Evolutionary conservation across 148 eudicot genomes (phyloP), one percentile per base, ranked within the genome.

Genomic region (Persicaria tinctoria): DNA sequence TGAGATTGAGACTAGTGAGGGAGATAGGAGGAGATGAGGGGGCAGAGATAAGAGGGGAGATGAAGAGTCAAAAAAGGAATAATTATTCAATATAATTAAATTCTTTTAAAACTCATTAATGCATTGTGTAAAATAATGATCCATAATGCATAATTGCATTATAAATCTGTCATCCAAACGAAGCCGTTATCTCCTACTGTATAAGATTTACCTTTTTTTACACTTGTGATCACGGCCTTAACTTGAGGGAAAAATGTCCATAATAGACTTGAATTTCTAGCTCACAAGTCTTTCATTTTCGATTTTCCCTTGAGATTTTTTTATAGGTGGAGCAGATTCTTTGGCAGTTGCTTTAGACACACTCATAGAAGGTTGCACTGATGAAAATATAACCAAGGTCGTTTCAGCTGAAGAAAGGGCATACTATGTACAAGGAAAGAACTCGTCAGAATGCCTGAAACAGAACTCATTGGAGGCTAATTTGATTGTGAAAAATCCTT

Each of bases 311-410:
- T 76, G 75, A 38, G 63, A 57, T 20, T 57, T 57, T 57, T 17
- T 8, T 57, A 72, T 78, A 87, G 91, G 87, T 44, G 82, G 82
- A 56, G 86, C 76, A 79, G 75, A 82, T 80, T 80, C 74, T 75
- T 77, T 87, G 76, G 83, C 83, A 51, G 75, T 79, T 66, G 81
- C 81, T 75, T 14, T 88, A 59, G 83, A 88, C 48, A 78, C 86
- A 73, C 46, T 88, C 9, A 12, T 86, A 51, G 86, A 88, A 77
- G 78, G 76, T 79, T 84, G 87, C 59, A 76, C 77, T 64, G 82
- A 83, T 17, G 32, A 68, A 8, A 75, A 76, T 74, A 54, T 70
- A 69, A 83, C 60, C 79, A 66, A 62, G 55, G 79, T 78, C 66
- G 45, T 53, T 51, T 72, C 77, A 72, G 51, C 76, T 71, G 78